Base-by-base conservation (phyloP, 257 asterid species). In the Scutellaria baicalensis region DNA sequence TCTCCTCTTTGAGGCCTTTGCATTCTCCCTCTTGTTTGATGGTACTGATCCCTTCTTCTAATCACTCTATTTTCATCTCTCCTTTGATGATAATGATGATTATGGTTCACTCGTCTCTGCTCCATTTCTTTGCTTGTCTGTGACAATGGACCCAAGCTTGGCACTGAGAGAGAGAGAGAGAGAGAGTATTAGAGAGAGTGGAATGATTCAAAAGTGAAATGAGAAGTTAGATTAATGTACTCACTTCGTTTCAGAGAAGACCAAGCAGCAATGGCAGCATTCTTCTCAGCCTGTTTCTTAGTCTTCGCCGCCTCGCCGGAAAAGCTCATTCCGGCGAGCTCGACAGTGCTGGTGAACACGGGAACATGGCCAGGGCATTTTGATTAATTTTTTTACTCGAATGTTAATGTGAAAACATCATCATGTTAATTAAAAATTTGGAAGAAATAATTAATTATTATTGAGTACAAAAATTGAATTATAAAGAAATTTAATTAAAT, bases 241-340 rank as follows among this genome's bases (percentile, higher is more conserved):
- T n/a, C n/a, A 84, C 88, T 74, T 71, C 13, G 48, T 61, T 84
- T 84, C 69, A 84, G 66, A 0, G 83, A 71, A 20, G 84, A 74
- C 89, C 86, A 84, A 47, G 89, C 86, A 54, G 84, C 65, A 3
- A 84, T 76, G 0, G 89, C 86, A 55, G 89, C 89, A 64, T 81
- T 81, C 64, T 84, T 84, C 84, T 84, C 84, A 1, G 88, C 84
- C 36, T 84, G 88, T 33, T 84, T 84, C 64, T 84, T 84, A 0
- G 81, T 84, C 64, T 84, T 84, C 0, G 86, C 89, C 0, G 83
- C 44, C 38, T 81, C 89, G 13, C 88, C 88, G 35, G 81, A 55
- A 70, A 84, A 84, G 21, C 27, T 71, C 69, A 81, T 68, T 2
- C 76, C 84, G 61, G 88, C 86, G 33, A 84, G 65, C 68, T 84